A percentile compares a stretch with the other conserved stretches of the same genome.
Evolutionary conservation across 1,139 yeast species (phyloP).

Genomic region (Pichia sp.): DNA sequence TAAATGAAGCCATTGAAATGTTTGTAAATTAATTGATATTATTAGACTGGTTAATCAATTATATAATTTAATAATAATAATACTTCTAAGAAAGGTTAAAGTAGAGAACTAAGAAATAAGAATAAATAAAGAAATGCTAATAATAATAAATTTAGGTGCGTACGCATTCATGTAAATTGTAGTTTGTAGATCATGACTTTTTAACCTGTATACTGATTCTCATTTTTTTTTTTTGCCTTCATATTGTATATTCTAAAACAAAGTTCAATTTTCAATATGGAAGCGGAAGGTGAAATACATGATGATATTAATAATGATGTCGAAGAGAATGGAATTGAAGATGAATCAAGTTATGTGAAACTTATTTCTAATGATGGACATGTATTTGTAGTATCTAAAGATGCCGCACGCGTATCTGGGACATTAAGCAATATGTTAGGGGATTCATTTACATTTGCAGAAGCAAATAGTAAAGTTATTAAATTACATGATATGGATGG

Average conservation of each 20-base stretch:
- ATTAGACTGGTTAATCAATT: not conserved
- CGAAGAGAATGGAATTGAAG: not conserved
- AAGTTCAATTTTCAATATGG: no score
- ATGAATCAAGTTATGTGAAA: constrained; percentile 36
- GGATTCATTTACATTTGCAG: constrained; percentile 37
- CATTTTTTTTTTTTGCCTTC: no score
- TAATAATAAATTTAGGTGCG: no score
- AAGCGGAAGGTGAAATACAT: not conserved
- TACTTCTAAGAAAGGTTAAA: no score
- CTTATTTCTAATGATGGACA: constrained; percentile 72
- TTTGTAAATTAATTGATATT: not conserved
- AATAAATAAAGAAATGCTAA: no score
- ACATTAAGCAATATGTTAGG: constrained; percentile 70
- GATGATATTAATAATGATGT: no score
- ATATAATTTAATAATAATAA: no score
- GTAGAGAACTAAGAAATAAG: no score
- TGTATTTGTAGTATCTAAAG: constrained; percentile 57
- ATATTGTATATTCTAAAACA: no score
- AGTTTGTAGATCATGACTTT: no score
- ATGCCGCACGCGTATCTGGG: constrained; percentile 80
- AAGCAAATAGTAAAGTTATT: constrained; percentile 33
- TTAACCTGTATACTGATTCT: no score
- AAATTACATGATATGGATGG: constrained; percentile 50
- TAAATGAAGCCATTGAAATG: constrained; percentile 19
- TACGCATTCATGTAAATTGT: no score